A percentile compares a stretch with the other conserved stretches of the same genome.
phyloP scores from a whole-genome alignment of 805 yeast genomes.

The Nakazawaea populi region DNA sequence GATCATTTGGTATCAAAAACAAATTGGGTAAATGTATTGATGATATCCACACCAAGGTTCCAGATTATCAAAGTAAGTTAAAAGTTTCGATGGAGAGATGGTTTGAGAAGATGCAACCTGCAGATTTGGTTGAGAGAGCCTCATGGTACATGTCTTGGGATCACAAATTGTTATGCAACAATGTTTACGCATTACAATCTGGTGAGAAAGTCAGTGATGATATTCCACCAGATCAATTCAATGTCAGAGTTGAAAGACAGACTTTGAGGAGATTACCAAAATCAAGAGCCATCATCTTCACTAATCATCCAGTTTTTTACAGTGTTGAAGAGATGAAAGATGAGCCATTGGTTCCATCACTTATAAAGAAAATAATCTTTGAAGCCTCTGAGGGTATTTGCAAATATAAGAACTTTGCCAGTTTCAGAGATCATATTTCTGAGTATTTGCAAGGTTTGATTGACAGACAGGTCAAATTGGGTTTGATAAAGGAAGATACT shows the following conservation, averaged over 20 bases:
- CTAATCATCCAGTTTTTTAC: conserved; percentile 75
- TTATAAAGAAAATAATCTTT: conserved; percentile 52
- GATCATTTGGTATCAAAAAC: conserved; percentile 56
- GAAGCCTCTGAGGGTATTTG: conserved; percentile 65
- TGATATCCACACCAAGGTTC: conserved; percentile 61
- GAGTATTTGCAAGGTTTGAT: conserved; percentile 54
- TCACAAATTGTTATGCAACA: conserved; percentile 50
- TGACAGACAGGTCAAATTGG: conserved; percentile 50
- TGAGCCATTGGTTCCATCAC: conserved; percentile 68
- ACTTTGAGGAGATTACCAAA: conserved; percentile 64
- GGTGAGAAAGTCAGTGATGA: conserved; percentile 42
- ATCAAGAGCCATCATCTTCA: conserved; percentile 60
- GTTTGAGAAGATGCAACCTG: conserved; percentile 56
- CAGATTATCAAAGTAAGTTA: conserved; percentile 61
- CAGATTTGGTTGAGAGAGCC: conserved; percentile 66
- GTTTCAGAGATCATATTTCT: conserved; percentile 52
- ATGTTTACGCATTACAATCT: conserved; percentile 42
- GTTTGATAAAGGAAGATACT: conserved; percentile 47
- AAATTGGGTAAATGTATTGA: conserved; percentile 61
- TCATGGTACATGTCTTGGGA: conserved; percentile 77
- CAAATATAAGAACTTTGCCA: conserved; percentile 56
- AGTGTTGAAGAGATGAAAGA: conserved; percentile 78
- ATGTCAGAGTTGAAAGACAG: conserved; percentile 69
- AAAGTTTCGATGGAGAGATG: conserved; percentile 69
- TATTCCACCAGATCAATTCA: conserved; percentile 45